phyloP scores from a whole-genome alignment of 1,284 basidiomycete species.

The Cerrena zonata region DNA sequence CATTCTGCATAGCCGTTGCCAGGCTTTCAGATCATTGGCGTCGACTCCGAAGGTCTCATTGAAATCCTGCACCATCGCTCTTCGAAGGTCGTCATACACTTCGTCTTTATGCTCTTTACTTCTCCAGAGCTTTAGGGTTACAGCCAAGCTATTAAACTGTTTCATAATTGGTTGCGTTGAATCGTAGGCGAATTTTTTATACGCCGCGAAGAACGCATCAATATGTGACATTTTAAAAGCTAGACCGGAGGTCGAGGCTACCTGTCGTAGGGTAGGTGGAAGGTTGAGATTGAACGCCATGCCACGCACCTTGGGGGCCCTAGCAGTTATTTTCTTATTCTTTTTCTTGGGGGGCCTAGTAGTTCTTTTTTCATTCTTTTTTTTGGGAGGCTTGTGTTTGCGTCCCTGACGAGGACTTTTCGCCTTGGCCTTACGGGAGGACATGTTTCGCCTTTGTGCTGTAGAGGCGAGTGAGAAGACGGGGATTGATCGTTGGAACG shows the following conservation, averaged over 20 bases:
- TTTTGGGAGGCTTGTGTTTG: too few relatives aligned
- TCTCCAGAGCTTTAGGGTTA: conserved; percentile 15
- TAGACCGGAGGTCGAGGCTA: not conserved
- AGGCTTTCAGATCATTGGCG: conserved; percentile 25
- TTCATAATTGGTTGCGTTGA: conserved; percentile 13
- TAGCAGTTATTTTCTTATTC: too few relatives aligned
- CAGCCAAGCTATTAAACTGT: conserved; percentile 23
- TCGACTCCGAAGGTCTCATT: conserved; percentile 33
- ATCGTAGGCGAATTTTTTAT: conserved; percentile 20
- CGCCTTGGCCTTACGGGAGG: too few relatives aligned
- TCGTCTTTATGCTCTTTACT: not conserved
- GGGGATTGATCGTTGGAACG: too few relatives aligned
- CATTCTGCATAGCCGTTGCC: conserved; percentile 28
- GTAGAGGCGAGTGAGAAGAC: too few relatives aligned
- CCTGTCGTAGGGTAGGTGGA: not conserved
- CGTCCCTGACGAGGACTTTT: too few relatives aligned
- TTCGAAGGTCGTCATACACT: conserved; percentile 11
- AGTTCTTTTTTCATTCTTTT: too few relatives aligned
- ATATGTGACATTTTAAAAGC: conserved; percentile 17
- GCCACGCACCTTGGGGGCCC: too few relatives aligned
- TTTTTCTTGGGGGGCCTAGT: too few relatives aligned
- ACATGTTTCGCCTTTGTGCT: too few relatives aligned
- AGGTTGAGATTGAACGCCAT: not conserved
- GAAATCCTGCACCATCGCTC: conserved; percentile 34
- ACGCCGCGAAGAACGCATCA: conserved; percentile 20